A percentile compares a stretch with the other conserved stretches of the same genome.
Conservation (phyloP, 179 eudicot species). For the Corrigiola litoralis region DNA sequence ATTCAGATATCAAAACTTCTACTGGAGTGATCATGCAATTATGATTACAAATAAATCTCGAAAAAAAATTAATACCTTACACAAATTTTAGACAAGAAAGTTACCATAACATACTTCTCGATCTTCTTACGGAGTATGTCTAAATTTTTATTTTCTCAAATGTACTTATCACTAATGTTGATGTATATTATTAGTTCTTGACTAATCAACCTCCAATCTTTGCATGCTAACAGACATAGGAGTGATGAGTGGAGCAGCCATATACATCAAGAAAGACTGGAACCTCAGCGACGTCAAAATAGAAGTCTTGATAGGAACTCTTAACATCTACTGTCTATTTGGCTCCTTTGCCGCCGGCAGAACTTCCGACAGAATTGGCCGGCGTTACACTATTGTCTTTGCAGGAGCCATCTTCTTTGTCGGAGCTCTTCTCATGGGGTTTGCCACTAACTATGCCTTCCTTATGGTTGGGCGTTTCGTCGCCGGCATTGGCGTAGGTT, state of each 20-base stretch:
- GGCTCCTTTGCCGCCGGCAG: conserved; percentile 68
- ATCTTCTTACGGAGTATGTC: too few species aligned
- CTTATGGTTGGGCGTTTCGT: conserved; percentile 75
- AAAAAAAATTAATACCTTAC: too few species aligned
- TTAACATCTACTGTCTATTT: conserved; percentile 58
- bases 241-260: conserved; percentile 71
- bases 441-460: conserved; percentile 57
- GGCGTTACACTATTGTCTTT: conserved; percentile 65
- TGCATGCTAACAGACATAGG: conserved; percentile 41
- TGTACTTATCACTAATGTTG: too few species aligned
- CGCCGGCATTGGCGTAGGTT: conserved; percentile 69
- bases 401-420: conserved; percentile 60
- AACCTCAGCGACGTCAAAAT: conserved; percentile 38
- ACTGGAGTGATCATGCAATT: too few species aligned
- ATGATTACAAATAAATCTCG: too few species aligned
- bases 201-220: too few species aligned
- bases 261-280: conserved; percentile 58
- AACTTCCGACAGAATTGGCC: conserved; percentile 73
- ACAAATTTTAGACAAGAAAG: too few species aligned
- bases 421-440: conserved; percentile 69
- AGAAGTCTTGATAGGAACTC: conserved; percentile 49
- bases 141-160: too few species aligned
- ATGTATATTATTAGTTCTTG: too few species aligned
- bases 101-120: too few species aligned
- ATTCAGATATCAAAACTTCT: too few species aligned